Conservation (phyloP, 2,329 filamentous ascomycete species). For the Ophiostoma angusticollis region DNA sequence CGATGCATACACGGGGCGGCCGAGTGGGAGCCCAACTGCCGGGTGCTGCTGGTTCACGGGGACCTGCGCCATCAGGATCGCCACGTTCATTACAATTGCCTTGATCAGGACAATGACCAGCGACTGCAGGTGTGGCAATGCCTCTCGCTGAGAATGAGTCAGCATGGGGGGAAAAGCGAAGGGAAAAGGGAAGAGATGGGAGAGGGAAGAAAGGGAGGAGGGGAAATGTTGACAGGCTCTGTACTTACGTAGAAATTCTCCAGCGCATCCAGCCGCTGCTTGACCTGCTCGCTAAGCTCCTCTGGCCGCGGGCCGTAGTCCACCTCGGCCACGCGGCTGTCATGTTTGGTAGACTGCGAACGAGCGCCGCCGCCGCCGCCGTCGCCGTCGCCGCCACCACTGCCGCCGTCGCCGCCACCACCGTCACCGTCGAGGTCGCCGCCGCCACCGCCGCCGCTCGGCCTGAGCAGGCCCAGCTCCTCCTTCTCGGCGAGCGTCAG, state of each 20-base stretch:
- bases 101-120: slow-evolving; percentile 86
- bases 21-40: slow-evolving; percentile 26
- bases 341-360: background rate
- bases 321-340: slow-evolving; percentile 16
- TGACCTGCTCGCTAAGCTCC: slow-evolving; percentile 39
- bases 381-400: background rate
- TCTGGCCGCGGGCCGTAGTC: slow-evolving; percentile 40
- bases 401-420: background rate
- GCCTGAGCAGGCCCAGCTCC: slow-evolving; percentile 33
- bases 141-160: slow-evolving; percentile 43
- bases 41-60: slow-evolving; percentile 32
- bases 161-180: slow-evolving; percentile 15
- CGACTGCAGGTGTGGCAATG: slow-evolving; percentile 79
- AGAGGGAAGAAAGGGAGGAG: background rate
- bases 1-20: slow-evolving; percentile 15
- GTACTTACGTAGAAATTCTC: slow-evolving; percentile 71
- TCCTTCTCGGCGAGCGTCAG: slow-evolving; percentile 30
- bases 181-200: background rate
- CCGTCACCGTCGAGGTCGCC: background rate
- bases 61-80: slow-evolving; percentile 57
- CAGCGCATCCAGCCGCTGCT: slow-evolving; percentile 56
- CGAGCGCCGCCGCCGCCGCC: no score
- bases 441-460: slow-evolving; percentile 13
- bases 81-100: slow-evolving; percentile 76
- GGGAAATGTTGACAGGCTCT: background rate